Conservation (phyloP, 2,329 filamentous ascomycete species). For the Polychaeton citri region DNA sequence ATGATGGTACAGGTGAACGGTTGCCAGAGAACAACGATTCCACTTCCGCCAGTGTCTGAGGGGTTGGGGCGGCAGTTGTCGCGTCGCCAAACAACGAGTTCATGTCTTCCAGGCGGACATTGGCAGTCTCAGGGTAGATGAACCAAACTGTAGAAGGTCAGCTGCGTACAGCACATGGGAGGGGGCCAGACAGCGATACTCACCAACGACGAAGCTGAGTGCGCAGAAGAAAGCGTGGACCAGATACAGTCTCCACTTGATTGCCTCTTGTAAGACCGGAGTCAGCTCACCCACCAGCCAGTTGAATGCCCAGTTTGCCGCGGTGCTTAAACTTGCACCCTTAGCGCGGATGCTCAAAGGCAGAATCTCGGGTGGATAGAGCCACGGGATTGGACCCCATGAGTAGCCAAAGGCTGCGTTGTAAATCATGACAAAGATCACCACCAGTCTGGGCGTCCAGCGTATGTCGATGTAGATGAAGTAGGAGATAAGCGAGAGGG, state of each 20-base stretch:
- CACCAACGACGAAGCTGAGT: conserved; percentile 89
- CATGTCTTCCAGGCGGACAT: conserved; percentile 94
- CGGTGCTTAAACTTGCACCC: conserved; percentile 89
- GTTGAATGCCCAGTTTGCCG: conserved; percentile 96
- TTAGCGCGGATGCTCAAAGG: conserved; percentile 94
- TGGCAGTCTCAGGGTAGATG: conserved; percentile 92
- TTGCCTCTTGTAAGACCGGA: conserved; percentile 79
- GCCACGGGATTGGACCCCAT: conserved; percentile 98
- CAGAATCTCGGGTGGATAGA: conserved; percentile 97
- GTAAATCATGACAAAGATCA: conserved; percentile 94
- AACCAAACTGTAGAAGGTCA: conserved; percentile 62
- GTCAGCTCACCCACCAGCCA: conserved; percentile 95
- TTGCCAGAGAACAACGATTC: conserved; percentile 62
- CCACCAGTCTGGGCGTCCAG: conserved; percentile 70
- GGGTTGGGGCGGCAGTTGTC: conserved; percentile 69
- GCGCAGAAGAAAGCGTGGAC: conserved; percentile 96
- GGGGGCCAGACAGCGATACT: conserved; percentile 27
- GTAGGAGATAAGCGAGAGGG: conserved; percentile 82
- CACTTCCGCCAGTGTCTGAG: conserved; percentile 61
- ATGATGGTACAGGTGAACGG: conserved; percentile 66
- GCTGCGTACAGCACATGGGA: too few species aligned
- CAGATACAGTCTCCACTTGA: conserved; percentile 87
- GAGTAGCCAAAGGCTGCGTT: conserved; percentile 92
- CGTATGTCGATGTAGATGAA: conserved; percentile 80
- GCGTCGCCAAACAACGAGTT: conserved; percentile 87